Percentiles rank a stretch among this genome's conserved stretches.
Conservation (phyloP, 495 filamentous ascomycete species). For the Podospora pseudopauciseta region DNA sequence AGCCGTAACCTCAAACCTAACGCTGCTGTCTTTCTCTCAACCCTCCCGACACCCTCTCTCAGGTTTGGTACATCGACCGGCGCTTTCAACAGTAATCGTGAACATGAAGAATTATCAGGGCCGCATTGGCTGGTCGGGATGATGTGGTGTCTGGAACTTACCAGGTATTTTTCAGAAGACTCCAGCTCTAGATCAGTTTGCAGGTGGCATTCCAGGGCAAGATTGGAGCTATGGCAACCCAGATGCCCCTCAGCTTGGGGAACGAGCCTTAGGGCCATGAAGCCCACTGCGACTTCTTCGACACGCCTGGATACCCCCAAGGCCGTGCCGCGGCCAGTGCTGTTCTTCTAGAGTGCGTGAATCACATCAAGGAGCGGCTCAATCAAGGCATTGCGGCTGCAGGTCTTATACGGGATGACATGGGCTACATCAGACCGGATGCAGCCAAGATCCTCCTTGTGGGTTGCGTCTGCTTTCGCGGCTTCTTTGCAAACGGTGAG, state of each 20-base stretch:
- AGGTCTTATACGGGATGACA: neutral
- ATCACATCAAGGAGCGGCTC: slow-evolving; percentile 2
- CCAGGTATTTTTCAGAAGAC: neutral
- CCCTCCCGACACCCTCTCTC: neutral
- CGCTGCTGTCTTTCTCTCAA: neutral
- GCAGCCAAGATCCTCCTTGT: neutral
- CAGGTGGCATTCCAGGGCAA: neutral
- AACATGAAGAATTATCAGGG: neutral
- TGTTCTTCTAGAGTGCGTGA: neutral
- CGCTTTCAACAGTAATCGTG: neutral
- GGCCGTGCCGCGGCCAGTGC: neutral
- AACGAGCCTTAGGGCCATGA: neutral
- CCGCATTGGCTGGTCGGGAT: neutral
- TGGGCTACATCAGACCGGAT: neutral
- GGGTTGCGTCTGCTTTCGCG: neutral
- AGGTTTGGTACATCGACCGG: neutral
- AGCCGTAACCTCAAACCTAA: neutral
- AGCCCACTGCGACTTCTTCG: neutral
- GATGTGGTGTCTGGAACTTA: neutral
- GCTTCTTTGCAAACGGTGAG: too few species aligned
- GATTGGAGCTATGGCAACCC: neutral
- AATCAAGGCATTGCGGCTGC: slow-evolving; percentile 7
- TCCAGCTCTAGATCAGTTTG: neutral
- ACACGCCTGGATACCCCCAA: neutral
- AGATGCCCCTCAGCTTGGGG: neutral